Percentiles rank a stretch among this genome's conserved stretches.
These are phyloP conservation scores for Rhynchosporium graminicola DNA, from an alignment of 2,329 filamentous ascomycete species.

Conservation along the genomic window DNA sequence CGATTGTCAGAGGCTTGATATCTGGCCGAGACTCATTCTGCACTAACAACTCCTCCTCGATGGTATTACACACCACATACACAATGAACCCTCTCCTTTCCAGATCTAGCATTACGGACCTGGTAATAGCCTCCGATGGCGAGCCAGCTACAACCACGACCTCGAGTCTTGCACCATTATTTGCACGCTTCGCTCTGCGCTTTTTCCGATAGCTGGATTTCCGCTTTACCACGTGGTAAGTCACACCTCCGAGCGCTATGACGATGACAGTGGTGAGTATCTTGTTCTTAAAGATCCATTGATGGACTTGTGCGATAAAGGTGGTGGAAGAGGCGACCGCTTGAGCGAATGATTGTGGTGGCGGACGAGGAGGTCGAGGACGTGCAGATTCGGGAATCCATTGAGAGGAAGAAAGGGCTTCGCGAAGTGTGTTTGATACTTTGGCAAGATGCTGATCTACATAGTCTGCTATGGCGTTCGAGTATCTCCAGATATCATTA, in stretches of 20 bases:
- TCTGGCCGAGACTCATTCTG: constrained; percentile 76
- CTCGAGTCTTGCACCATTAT: constrained; percentile 83
- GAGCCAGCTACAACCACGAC: constrained; percentile 89
- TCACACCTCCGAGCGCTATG: constrained; percentile 67
- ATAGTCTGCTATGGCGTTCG: constrained; percentile 72
- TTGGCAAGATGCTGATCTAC: constrained; percentile 80
- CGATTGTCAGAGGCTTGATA: constrained; percentile 78
- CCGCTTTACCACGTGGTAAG: constrained; percentile 51
- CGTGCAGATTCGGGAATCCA: constrained; percentile 75
- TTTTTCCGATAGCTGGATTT: constrained; percentile 58
- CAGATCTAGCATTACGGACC: constrained; percentile 80
- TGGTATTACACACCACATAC: constrained; percentile 82
- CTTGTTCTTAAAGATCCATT: constrained; percentile 74
- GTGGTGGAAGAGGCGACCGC: constrained; percentile 40
- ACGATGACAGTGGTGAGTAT: constrained; percentile 71
- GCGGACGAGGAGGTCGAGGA: constrained; percentile 53
- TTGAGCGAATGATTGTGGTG: constrained; percentile 38
- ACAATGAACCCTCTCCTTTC: constrained; percentile 92
- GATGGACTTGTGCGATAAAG: constrained; percentile 56
- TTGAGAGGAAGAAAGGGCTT: constrained; percentile 63
- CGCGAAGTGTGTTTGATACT: constrained; percentile 69
- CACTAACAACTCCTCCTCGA: constrained; percentile 81
- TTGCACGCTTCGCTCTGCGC: constrained; percentile 75
- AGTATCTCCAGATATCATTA: constrained; percentile 69
- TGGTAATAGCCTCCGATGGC: constrained; percentile 78